Conservation (phyloP, 2,329 filamentous ascomycete species). For the Exutisphaerella laricina region DNA sequence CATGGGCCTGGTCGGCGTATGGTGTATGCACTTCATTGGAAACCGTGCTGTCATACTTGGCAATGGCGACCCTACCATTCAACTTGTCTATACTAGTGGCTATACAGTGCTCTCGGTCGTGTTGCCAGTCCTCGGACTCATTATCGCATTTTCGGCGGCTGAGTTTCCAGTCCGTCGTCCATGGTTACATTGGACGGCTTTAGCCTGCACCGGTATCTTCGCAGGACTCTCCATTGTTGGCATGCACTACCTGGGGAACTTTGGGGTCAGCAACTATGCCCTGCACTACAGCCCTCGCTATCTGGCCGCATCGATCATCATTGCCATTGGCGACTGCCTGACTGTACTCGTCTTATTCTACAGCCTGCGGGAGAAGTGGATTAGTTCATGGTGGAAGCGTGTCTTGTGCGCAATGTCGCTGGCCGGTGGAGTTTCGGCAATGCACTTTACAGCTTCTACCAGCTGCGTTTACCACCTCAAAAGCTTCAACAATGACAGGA, state of each 20-base stretch:
- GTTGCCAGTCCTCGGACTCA: constrained; percentile 68
- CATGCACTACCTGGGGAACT: constrained; percentile 86
- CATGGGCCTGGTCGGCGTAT: constrained; percentile 47
- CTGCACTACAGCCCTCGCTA: constrained; percentile 56
- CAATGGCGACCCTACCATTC: constrained; percentile 51
- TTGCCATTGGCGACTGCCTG: constrained; percentile 67
- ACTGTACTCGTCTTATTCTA: constrained; percentile 71
- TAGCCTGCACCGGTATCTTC: constrained; percentile 57
- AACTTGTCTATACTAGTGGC: constrained; percentile 66
- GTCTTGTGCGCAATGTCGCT: constrained; percentile 61
- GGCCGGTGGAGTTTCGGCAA: constrained; percentile 72
- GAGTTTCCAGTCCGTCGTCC: constrained; percentile 39
- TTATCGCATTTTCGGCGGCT: constrained; percentile 65
- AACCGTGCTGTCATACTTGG: constrained; percentile 72
- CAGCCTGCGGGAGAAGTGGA: constrained; percentile 68
- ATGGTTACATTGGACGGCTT: constrained; percentile 30
- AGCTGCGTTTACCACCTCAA: constrained; percentile 63
- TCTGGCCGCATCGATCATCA: constrained; percentile 63
- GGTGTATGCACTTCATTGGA: constrained; percentile 70
- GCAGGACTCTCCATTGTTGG: constrained; percentile 71
- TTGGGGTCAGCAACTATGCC: constrained; percentile 70
- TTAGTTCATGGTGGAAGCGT: constrained; percentile 71
- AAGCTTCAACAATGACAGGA: constrained; percentile 37
- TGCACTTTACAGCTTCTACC: constrained; percentile 77
- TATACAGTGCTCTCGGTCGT: constrained; percentile 75